Evolutionary conservation across 2,329 filamentous ascomycete species (phyloP), one percentile per base, ranked within the genome.

Genomic region (Xylaria sp.): DNA sequence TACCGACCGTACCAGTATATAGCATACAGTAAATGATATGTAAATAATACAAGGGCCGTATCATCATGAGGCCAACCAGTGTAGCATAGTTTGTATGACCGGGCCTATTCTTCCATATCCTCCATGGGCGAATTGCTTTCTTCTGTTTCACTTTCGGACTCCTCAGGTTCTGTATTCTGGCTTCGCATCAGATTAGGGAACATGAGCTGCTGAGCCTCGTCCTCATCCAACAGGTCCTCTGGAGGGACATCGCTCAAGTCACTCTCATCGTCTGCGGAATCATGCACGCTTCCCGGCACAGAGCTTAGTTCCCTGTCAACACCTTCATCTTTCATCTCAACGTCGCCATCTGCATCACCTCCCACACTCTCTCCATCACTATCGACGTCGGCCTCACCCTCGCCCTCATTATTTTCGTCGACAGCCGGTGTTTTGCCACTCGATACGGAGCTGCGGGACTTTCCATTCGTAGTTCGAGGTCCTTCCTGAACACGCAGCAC

Each of bases 241-340:
- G 73, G 86, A 80, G 32, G 88, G 84, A 90, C 86, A 70, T 92
- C 90, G 62, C 89, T 92, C 0, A 92, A 82, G 70, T 92, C 90
- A 75, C 89, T 92, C 78, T 92, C 90, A 64, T 91, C 89, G 70
- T 92, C 90, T 0, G 88, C 90, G 50, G 87, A 90, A 69, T 91
- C 89, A 69, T 90, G 87, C 8, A 90, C 80, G 68, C 88, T 92
- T 6, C 86, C 87, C 0, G 85, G 84, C 6, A 86, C 84, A 66
- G 88, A 90, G 59, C 83, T 88, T 62, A 74, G 58, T 25, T 76
- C 74, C 18, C 69, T 78, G 18, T 77, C 80, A 0, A 73, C 81
- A 10, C 78, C 80, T 28, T 86, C 84, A 61, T 76, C 75, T 52
- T 82, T 82, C 84, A 84, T 85, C 68, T 84, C 82, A 9, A 81